These are phyloP conservation scores for Fusarium subglutinans DNA, from an alignment of 2,329 filamentous ascomycete species.

Conservation along the genomic window DNA sequence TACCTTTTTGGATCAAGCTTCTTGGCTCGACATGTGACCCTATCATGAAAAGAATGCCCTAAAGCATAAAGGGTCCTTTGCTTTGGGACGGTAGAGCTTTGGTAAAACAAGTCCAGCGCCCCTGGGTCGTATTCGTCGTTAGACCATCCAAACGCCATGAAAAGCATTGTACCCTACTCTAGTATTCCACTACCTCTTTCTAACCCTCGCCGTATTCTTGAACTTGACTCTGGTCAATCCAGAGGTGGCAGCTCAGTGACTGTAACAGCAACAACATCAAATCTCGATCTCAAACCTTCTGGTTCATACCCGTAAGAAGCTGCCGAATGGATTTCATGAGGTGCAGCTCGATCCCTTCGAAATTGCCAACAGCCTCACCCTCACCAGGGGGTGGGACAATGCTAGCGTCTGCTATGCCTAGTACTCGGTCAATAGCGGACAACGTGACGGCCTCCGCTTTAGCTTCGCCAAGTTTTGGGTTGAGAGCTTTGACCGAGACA, in stretches of 20 bases:
- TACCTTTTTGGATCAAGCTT: constrained; percentile 20
- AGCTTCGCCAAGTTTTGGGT: constrained; percentile 51
- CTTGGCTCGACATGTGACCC: constrained; percentile 9
- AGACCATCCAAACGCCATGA: constrained; percentile 41
- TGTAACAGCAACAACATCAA: background rate
- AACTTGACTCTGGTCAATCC: background rate
- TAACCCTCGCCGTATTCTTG: background rate
- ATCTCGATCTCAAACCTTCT: constrained; percentile 44
- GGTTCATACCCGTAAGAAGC: constrained; percentile 53
- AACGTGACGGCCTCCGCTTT: constrained; percentile 58
- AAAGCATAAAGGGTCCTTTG: constrained; percentile 1
- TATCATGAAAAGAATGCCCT: constrained; percentile 9
- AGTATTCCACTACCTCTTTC: constrained; percentile 15
- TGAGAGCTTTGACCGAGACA: constrained; percentile 55
- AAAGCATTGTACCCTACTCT: constrained; percentile 27
- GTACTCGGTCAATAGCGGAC: constrained; percentile 61
- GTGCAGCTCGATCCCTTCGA: constrained; percentile 54
- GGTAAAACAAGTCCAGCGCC: constrained; percentile 33
- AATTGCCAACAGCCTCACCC: constrained; percentile 46
- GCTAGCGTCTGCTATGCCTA: constrained; percentile 58
- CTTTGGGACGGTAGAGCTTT: constrained; percentile 10
- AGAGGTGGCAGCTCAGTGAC: background rate
- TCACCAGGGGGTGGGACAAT: constrained; percentile 49
- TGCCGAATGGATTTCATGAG: constrained; percentile 53
- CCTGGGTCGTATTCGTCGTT: constrained; percentile 39